Base-by-base conservation (phyloP, 2,329 filamentous ascomycete genomes). In the Zymoseptoria pseudotritici region DNA sequence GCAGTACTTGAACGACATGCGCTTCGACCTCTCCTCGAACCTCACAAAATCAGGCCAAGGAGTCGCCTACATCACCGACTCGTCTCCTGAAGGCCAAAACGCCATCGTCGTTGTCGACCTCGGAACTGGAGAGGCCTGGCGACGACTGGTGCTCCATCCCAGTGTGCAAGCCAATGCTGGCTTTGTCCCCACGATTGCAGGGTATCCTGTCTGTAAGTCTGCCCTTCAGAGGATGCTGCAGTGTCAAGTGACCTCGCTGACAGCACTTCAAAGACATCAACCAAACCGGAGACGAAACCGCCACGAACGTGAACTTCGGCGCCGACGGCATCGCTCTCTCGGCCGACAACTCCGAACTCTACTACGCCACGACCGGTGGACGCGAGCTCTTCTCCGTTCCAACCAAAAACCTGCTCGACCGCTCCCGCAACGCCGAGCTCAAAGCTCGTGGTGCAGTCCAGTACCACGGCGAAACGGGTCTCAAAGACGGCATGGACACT, bases 31-130 rank as follows among this genome's bases (percentile, higher is more conserved):
- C n/a, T 74, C 76, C 13, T 56, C 76, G 2, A 66, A 68, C 19
- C 36, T 79, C 6, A 77, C 77, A 0, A 61, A 69, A 13, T 73
- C 73, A 2, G 79, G 79, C 2, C 63, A 76, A 26, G 80, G 80
- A 19, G 66, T 82, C 13, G 80, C 79, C 0, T 83, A 83, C 67
- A 81, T 83, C 65, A 82, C 80, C 22, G 81, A 83, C 64, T 78
- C 75, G 36, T 77, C 73, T 53, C 66, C 67, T 52, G 78, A 80
- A 67, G 79, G 80, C 46, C 76, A 77, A 42, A 81, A 79, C 57
- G 80, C 76, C 3, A 76, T 82, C 57, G 71, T 82, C 55, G 70
- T 80, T 13, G 80, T 79, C 31, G 80, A 83, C 59, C 76, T 82
- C 6, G 77, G 76, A 6, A 76, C 76, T 0, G 78, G 78, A 7